Conservation (phyloP, 2,329 filamentous ascomycete genomes). For the Verticillium albo-atrum region DNA sequence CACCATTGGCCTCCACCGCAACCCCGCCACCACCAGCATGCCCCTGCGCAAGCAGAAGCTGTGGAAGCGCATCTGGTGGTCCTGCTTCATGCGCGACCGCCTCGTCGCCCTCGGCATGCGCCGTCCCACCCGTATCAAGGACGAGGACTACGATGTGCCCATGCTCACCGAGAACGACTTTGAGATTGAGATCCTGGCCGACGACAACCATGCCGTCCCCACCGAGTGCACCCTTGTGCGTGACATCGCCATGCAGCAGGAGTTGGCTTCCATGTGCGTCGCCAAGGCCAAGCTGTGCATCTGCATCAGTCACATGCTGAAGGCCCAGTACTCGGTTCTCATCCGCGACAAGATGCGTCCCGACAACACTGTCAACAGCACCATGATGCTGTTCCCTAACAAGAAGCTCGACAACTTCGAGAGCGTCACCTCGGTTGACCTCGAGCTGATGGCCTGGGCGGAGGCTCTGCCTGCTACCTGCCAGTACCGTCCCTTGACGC, state of each 20-base stretch:
- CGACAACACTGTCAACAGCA: slow-evolving; percentile 68
- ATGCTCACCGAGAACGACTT: slow-evolving; percentile 86
- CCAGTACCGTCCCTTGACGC: slow-evolving; percentile 56
- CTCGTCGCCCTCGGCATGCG: slow-evolving; percentile 92
- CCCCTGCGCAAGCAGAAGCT: slow-evolving; percentile 68
- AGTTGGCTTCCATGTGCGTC: slow-evolving; percentile 84
- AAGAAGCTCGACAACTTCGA: slow-evolving; percentile 79
- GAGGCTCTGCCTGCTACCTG: slow-evolving; percentile 67
- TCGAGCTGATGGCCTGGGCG: slow-evolving; percentile 74
- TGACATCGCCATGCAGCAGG: slow-evolving; percentile 67
- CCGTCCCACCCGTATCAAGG: slow-evolving; percentile 85
- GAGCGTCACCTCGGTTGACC: slow-evolving; percentile 74
- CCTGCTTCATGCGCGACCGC: slow-evolving; percentile 90
- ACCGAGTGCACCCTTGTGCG: slow-evolving; percentile 66
- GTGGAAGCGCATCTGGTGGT: slow-evolving; percentile 98
- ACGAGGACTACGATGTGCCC: slow-evolving; percentile 88
- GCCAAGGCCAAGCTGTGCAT: slow-evolving; percentile 87
- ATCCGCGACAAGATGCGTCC: slow-evolving; percentile 78
- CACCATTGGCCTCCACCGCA: slow-evolving; percentile 87
- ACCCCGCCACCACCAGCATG: slow-evolving; percentile 74
- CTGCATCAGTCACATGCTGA: slow-evolving; percentile 83
- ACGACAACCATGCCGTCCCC: slow-evolving; percentile 64
- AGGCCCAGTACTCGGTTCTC: slow-evolving; percentile 87
- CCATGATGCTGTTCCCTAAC: slow-evolving; percentile 89
- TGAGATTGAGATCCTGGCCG: slow-evolving; percentile 65